Evolutionary conservation across 2,329 filamentous ascomycete genomes (phyloP).

Genomic region (Epichloe aotearoae): DNA sequence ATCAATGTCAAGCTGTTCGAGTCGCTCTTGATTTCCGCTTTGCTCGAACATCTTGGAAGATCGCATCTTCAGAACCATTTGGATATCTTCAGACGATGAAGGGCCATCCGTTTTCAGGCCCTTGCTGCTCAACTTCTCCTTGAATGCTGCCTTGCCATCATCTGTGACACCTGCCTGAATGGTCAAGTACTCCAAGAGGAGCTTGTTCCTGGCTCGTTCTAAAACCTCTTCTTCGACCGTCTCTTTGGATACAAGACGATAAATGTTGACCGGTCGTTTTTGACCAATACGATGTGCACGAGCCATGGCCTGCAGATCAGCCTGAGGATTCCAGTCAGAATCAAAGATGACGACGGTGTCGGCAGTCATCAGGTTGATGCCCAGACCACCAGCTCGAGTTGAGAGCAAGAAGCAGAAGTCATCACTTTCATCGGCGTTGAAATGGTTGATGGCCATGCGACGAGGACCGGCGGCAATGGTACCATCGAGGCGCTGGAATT

Average conservation of each 20-base stretch:
- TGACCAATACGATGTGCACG: conserved; percentile 96
- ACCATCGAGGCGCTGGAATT: conserved; percentile 88
- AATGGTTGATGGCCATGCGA: conserved; percentile 92
- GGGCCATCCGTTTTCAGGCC: conserved; percentile 64
- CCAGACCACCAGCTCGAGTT: conserved; percentile 89
- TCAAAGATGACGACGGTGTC: conserved; percentile 97
- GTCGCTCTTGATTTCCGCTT: conserved; percentile 86
- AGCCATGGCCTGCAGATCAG: conserved; percentile 96
- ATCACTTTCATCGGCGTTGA: conserved; percentile 89
- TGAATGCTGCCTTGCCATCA: conserved; percentile 71
- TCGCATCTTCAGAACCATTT: conserved; percentile 88
- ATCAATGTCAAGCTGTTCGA: conserved; percentile 96
- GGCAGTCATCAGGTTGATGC: conserved; percentile 97
- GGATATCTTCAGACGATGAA: conserved; percentile 86
- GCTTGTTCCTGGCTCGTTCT: conserved; percentile 91
- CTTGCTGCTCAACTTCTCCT: conserved; percentile 66
- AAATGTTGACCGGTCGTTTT: conserved; percentile 90
- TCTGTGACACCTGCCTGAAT: conserved; percentile 96
- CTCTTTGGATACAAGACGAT: conserved; percentile 92
- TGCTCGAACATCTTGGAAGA: conserved; percentile 99
- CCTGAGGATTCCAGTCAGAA: conserved; percentile 98
- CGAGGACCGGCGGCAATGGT: conserved; percentile 82
- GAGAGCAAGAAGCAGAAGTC: conserved; percentile 96
- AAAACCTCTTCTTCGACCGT: conserved; percentile 97
- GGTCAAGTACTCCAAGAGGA: conserved; percentile 91